Conservation (phyloP, 176 grass and related monocot species). For the Carex pumila region DNA sequence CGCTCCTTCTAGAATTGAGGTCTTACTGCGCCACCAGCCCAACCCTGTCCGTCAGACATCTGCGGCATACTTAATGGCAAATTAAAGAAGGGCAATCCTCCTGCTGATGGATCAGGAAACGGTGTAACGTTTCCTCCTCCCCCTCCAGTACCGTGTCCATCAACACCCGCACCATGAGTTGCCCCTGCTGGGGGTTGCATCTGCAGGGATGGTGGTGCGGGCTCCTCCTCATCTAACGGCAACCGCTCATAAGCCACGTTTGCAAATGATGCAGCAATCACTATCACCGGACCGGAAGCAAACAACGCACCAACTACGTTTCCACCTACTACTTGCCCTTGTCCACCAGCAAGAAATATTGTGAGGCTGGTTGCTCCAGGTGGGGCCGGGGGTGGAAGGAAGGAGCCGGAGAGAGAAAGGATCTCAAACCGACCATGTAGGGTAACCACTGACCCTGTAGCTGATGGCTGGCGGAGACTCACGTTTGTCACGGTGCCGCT, state of each 20-base stretch:
- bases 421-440: constrained; percentile 98
- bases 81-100: constrained; percentile 77
- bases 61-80: constrained; percentile 78
- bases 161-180: constrained; percentile 12
- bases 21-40: constrained; percentile 39
- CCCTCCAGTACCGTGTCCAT: constrained; percentile 16
- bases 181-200: constrained; percentile 38
- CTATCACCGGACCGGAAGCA: constrained; percentile 84
- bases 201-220: constrained; percentile 35
- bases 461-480: constrained; percentile 79
- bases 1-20: constrained; percentile 49
- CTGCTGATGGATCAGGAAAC: constrained; percentile 71
- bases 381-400: constrained; percentile 86
- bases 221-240: constrained; percentile 90
- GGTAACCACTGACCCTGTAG: constrained; percentile 61
- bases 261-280: constrained; percentile 89
- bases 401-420: constrained; percentile 86
- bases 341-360: constrained; percentile 87
- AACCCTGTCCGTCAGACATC: constrained; percentile 57
- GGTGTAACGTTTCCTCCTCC: constrained; percentile 24
- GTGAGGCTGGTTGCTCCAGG: constrained; percentile 93
- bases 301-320: constrained; percentile 91
- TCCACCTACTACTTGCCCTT: constrained; percentile 87
- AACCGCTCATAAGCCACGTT: constrained; percentile 98
- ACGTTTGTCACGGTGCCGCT: constrained; percentile 95